phyloP scores from a whole-genome alignment of 1,284 basidiomycete genomes.

The Sporisorium graminicola region DNA sequence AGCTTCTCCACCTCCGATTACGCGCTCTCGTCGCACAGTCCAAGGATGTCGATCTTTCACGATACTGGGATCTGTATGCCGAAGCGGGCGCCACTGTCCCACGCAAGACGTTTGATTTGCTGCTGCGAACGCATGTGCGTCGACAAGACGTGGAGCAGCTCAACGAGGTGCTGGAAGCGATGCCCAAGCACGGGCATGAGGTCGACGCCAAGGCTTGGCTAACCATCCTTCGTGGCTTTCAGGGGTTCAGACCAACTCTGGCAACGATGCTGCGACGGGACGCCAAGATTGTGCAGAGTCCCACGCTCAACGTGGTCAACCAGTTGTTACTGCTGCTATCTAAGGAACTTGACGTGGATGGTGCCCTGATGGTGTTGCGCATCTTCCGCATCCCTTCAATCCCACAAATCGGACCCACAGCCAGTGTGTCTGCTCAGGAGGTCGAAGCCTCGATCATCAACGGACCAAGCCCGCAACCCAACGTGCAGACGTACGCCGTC shows the following conservation, averaged over 20 bases:
- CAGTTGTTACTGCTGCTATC: slow-evolving; percentile 18
- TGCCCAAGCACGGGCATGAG: slow-evolving; percentile 32
- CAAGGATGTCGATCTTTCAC: slow-evolving; percentile 6
- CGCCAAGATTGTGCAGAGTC: slow-evolving; percentile 34
- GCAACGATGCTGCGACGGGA: slow-evolving; percentile 25
- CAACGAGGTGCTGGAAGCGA: slow-evolving; percentile 39
- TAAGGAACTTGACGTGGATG: slow-evolving; percentile 29
- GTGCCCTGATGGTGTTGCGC: slow-evolving; percentile 28
- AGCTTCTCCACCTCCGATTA: slow-evolving; percentile 42
- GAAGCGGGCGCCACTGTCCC: slow-evolving; percentile 21
- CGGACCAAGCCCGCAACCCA: slow-evolving; percentile 26
- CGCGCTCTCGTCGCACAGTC: slow-evolving; percentile 34
- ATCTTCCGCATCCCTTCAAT: slow-evolving; percentile 37
- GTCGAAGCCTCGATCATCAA: slow-evolving; percentile 7
- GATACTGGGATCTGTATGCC: slow-evolving; percentile 22
- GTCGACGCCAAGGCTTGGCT: slow-evolving; percentile 42
- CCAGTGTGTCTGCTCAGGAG: no score
- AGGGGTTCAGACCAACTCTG: slow-evolving; percentile 31
- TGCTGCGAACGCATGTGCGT: slow-evolving; percentile 39
- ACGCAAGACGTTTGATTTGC: slow-evolving; percentile 43
- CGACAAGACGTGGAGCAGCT: slow-evolving; percentile 31
- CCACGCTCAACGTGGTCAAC: slow-evolving; percentile 40
- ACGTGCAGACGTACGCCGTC: slow-evolving; percentile 23
- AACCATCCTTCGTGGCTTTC: slow-evolving; percentile 44
- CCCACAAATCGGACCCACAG: not conserved